These are phyloP conservation scores for Acer yangbiense DNA, from an alignment of 345 rosid species.

Conservation along the genomic window DNA sequence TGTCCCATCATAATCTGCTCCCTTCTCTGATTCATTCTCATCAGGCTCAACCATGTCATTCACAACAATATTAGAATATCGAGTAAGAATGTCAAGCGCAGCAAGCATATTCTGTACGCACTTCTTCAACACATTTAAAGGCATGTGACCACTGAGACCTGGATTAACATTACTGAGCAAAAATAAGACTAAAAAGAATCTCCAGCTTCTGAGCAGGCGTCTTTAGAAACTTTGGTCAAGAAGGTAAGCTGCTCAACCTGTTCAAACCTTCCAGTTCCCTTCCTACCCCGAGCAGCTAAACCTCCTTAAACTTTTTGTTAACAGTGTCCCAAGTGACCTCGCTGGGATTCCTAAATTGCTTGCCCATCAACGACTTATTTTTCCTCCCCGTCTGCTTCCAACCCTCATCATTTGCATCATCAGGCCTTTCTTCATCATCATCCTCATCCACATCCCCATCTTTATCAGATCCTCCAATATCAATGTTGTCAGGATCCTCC, in stretches of 20 bases:
- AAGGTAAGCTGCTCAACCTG: conserved; percentile 94
- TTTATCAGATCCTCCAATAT: conserved; percentile 31
- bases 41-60: conserved; percentile 81
- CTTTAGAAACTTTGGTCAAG: conserved; percentile 89
- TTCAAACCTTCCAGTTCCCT: conserved; percentile 94
- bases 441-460: conserved; percentile 40
- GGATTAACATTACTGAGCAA: conserved; percentile 99
- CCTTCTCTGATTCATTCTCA: conserved; percentile 88
- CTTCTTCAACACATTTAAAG: conserved; percentile 92
- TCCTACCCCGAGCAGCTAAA: conserved; percentile 94
- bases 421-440: conserved; percentile 28
- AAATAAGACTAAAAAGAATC: conserved; percentile 27
- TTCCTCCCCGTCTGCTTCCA: conserved; percentile 86
- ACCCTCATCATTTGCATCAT: conserved; percentile 20
- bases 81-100: conserved; percentile 80
- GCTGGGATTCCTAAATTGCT: conserved; percentile 76
- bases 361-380: conserved; percentile 67
- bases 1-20: conserved; percentile 59
- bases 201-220: conserved; percentile 98
- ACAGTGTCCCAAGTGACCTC: conserved; percentile 93
- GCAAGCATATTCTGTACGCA: conserved; percentile 78
- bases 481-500: conserved; percentile 50
- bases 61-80: conserved; percentile 68
- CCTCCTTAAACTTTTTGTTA: conserved; percentile 87
- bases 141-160: conserved; percentile 96